phyloP scores from a whole-genome alignment of 768 basidiomycete species.

The Auriscalpium vulgare region DNA sequence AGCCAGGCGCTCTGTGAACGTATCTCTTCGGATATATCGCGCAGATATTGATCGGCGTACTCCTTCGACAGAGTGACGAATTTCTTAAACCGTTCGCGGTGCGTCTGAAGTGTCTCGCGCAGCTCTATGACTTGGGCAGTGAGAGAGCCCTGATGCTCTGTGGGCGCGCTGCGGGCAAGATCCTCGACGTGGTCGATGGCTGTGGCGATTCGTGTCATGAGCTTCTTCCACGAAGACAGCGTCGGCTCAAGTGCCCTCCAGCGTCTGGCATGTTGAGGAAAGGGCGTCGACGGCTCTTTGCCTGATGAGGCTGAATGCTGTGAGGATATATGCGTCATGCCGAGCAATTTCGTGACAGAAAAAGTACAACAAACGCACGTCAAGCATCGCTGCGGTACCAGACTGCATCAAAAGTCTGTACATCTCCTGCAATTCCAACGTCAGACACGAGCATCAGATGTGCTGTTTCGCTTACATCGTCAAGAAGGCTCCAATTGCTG shows the following conservation, averaged over 20 bases:
- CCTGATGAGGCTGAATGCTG: too few species aligned
- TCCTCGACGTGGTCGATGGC: not conserved
- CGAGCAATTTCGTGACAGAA: too few species aligned
- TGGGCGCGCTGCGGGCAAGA: not conserved
- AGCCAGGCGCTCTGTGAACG: not conserved
- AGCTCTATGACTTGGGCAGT: not conserved
- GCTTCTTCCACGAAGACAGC: not conserved
- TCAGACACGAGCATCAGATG: too few species aligned
- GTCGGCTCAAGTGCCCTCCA: not conserved
- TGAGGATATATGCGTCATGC: too few species aligned
- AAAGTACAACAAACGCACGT: too few species aligned
- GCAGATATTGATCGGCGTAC: not conserved
- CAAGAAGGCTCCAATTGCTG: too few species aligned
- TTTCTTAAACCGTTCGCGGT: not conserved
- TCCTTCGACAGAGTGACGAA: not conserved
- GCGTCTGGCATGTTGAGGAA: not conserved
- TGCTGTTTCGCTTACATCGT: too few species aligned
- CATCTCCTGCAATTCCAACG: too few species aligned
- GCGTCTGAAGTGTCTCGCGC: not conserved
- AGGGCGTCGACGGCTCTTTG: too few species aligned
- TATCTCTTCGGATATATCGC: not conserved
- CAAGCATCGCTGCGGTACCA: too few species aligned
- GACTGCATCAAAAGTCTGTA: too few species aligned
- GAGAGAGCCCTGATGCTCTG: not conserved
- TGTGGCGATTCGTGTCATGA: not conserved